Evolutionary conservation across 768 basidiomycete species (phyloP).

Genomic region (Collybiopsis luxurians): DNA sequence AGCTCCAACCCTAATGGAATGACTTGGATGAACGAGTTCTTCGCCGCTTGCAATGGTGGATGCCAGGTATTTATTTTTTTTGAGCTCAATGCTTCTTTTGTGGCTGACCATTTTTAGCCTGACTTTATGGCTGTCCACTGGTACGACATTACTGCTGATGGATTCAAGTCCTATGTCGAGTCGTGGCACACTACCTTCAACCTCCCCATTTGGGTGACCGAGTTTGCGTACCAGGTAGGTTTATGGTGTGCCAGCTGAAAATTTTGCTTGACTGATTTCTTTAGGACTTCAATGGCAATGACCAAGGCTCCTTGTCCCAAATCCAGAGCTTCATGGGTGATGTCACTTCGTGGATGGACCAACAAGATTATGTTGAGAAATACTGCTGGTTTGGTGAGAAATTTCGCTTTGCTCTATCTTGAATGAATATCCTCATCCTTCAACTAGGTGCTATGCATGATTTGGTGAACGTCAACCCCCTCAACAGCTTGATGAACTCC

Average conservation of each 20-base stretch:
- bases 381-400: constrained; percentile 61
- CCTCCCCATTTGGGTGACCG: constrained; percentile 57
- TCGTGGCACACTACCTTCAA: constrained; percentile 43
- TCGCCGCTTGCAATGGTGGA: constrained; percentile 41
- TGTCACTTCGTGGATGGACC: constrained; percentile 45
- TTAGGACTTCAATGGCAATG: constrained; percentile 54
- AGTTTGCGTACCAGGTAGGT: constrained; percentile 65
- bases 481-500: constrained; percentile 48
- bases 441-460: constrained; percentile 51
- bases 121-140: constrained; percentile 62
- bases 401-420: neutral
- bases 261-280: constrained; percentile 3
- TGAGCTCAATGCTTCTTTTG: neutral
- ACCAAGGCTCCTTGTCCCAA: constrained; percentile 37
- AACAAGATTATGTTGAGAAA: constrained; percentile 33
- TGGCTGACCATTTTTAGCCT: constrained; percentile 34
- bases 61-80: constrained; percentile 46
- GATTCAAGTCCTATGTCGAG: constrained; percentile 51
- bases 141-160: constrained; percentile 52
- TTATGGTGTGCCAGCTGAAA: neutral
- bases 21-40: constrained; percentile 63
- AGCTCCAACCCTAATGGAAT: constrained; percentile 59
- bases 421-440: neutral
- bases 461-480: constrained; percentile 53
- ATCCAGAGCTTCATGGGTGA: constrained; percentile 47